Conservation (phyloP, 306 rosid species). For the Cicer arietinum region DNA sequence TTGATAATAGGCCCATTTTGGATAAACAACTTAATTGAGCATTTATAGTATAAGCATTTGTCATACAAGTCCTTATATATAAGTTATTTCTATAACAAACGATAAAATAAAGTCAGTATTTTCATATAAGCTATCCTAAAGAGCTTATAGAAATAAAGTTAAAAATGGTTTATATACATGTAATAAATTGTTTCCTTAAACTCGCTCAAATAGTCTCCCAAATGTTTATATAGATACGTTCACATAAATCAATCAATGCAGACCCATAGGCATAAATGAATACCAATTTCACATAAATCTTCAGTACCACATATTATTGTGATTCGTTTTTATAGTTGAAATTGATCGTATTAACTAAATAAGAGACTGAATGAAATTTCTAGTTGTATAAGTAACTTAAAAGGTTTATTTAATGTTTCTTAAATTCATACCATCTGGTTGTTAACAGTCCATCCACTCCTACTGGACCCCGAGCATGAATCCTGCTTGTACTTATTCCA, state of each 20-base stretch:
- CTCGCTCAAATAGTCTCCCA: no score
- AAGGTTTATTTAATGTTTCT: slow-evolving; percentile 18
- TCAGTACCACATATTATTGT: not conserved
- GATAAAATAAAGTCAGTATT: no score
- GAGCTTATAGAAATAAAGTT: no score
- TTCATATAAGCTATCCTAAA: no score
- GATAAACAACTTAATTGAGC: no score
- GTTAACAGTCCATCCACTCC: slow-evolving; percentile 98
- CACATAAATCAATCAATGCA: no score
- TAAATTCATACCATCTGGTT: slow-evolving; percentile 76
- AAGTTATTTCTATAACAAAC: no score
- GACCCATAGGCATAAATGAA: not conserved
- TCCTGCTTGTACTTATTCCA: slow-evolving; percentile 95
- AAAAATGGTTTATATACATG: no score
- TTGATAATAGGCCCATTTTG: not conserved
- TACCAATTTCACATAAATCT: not conserved
- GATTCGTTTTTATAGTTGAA: slow-evolving; percentile 4
- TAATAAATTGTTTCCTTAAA: no score
- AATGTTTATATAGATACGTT: no score
- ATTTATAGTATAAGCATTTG: no score
- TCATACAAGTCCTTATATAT: no score
- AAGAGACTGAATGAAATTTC: slow-evolving; percentile 14
- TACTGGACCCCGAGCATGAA: slow-evolving; percentile 98
- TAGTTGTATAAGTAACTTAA: not conserved
- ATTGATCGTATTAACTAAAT: slow-evolving; percentile 12